Base-by-base conservation (phyloP, 2,329 filamentous ascomycete species). In the Aspergillus jensenii region DNA sequence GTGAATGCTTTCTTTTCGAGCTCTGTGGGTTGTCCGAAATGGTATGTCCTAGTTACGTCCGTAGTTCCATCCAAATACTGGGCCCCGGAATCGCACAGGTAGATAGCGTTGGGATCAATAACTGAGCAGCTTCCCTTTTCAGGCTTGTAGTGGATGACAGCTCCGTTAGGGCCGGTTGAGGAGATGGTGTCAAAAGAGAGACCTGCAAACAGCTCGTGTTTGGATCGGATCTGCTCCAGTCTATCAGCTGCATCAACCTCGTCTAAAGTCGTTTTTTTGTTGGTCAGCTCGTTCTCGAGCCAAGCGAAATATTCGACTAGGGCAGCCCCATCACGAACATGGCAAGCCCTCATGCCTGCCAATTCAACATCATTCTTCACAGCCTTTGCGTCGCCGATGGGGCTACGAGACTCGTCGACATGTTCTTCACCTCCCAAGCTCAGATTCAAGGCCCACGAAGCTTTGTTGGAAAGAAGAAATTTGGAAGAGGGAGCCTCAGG, bases 181-280 rank as follows among this genome's bases (percentile, higher is more conserved):
- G 93, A 98, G 60, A 99, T 99, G 2, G 95, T 98, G 65, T 92
- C 87, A 70, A 99, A 99, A 0, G 93, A 97, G 15, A 98, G 82
- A 6, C 95, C 95, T 50, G 90, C 90, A 72, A 93, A 99, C 62
- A 90, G 81, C 58, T 92, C 79, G 56, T 87, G 82, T 69, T 85
- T 86, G 37, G 79, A 79, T 44, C 78, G 74, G 55, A 78, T 77
- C 56, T 75, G 82, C 73, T 96, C 91, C 2, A 99, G 82, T 77
- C 96, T 96, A 72, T 97, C 91, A 15, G 93, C 92, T n/a, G 86
- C 95, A 64, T 90, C 83, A 2, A 97, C 91, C 73, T 99, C 95
- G 68, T 98, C 92, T 7, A 99, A 76, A 4, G 79, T 83, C 1
- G 83, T 83, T 61, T 89, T 89, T 73, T 93, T 88, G 64, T 82